Evolutionary conservation across 331 rosid species (phyloP), one percentile per base, ranked within the genome.

Genomic region (Pyracantha coccinea): DNA sequence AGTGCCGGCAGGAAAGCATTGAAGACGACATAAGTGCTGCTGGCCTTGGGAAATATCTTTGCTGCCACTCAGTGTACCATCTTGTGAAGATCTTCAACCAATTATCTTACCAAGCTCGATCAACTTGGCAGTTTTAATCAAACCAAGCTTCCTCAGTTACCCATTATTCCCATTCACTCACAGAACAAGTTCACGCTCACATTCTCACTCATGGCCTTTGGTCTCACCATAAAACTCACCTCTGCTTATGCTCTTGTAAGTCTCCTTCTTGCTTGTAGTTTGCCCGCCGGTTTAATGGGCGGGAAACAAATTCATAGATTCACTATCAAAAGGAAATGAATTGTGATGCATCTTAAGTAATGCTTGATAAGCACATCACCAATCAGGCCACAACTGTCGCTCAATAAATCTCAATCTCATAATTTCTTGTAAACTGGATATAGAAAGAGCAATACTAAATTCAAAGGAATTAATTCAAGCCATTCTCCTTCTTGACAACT

Each of bases 271-370:
- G 92, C 90, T 71, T 89, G 91, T 83, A 84, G 80, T 73, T 84
- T 83, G 54, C 86, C 78, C 75, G 88, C 82, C 76, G 77, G 92
- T 75, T 76, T 91, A 75, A 81, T 35, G 8, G 86, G 75, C 31
- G 96, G 93, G 64, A 91, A 89, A 80, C 92, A 91, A 73, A 78
- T 93, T 72, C 98, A 88, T 52, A 85, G 92, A 3, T 89, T 79
- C 74, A 81, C 89, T 8, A 35, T 89, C 28, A 84, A 77, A 86
- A 79, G 85, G 82, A 82, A 63, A 63, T 89, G 64, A 79, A 47
- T 71, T 73, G 47, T 57, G 83, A 91, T 76, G 77, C 70, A 65
- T 79, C 92, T 24, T 91, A 47, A 68, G 83, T 67, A 93, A 89
- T 84, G 91, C 98, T 54, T 76, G 89, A 45, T 32, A 32, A 32